Evolutionary conservation across 129 eudicot genomes (phyloP).

Genomic region (Flaveria brownii): DNA sequence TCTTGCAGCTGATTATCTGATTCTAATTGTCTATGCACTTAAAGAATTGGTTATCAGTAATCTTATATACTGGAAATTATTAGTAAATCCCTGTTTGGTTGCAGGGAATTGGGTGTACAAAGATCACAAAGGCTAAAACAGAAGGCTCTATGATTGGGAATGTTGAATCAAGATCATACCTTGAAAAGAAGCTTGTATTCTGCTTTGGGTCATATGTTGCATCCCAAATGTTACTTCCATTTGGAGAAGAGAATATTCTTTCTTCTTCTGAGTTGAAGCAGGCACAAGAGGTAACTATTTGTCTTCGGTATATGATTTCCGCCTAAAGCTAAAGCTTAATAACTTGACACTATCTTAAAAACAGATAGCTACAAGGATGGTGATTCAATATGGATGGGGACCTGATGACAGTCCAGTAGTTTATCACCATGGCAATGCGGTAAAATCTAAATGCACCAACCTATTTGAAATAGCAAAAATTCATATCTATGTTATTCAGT

Average conservation of each 20-base stretch:
- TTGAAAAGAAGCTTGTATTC: conserved; percentile 90
- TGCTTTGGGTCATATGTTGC: conserved; percentile 92
- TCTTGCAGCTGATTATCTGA: conserved; percentile 3
- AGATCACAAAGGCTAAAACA: conserved; percentile 66
- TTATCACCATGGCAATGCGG: conserved; percentile 83
- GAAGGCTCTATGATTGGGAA: conserved; percentile 60
- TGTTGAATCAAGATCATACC: conserved; percentile 87
- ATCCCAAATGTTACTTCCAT: conserved; percentile 82
- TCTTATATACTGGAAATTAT: conserved; percentile 1
- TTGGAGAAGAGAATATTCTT: conserved; percentile 93
- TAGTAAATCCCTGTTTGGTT: conserved; percentile 15
- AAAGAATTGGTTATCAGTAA: background rate
- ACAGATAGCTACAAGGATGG: conserved; percentile 97
- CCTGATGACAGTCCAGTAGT: conserved; percentile 79
- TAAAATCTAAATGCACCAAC: conserved; percentile 6
- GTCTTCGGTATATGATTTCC: conserved; percentile 14
- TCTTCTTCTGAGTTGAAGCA: conserved; percentile 75
- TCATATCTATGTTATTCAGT: background rate
- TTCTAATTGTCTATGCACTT: background rate
- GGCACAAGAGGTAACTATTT: conserved; percentile 76
- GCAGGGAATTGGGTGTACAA: conserved; percentile 94
- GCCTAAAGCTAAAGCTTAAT: background rate
- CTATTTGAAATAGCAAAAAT: background rate
- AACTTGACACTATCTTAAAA: conserved; percentile 24
- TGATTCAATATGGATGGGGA: conserved; percentile 95